Evolutionary conservation across 2,329 filamentous ascomycete genomes (phyloP).

Genomic region (Hymenoscyphus fraxineus): DNA sequence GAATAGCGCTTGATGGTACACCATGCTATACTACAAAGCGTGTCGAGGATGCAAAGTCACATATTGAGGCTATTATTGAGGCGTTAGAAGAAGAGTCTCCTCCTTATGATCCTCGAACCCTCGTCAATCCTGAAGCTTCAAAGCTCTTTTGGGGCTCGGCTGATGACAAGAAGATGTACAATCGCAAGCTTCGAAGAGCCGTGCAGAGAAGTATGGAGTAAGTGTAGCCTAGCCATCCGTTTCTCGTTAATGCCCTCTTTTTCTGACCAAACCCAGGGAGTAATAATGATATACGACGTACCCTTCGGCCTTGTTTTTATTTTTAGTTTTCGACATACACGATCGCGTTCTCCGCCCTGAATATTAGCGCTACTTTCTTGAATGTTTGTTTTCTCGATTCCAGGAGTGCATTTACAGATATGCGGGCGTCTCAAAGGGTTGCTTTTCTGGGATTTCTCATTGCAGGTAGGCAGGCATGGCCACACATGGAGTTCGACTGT

Average conservation of each 20-base stretch:
- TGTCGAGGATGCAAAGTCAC: conserved; percentile 72
- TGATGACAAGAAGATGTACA: conserved; percentile 81
- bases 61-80: conserved; percentile 78
- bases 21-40: conserved; percentile 75
- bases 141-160: conserved; percentile 80
- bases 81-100: conserved; percentile 84
- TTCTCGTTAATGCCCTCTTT: neutral
- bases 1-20: conserved; percentile 74
- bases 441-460: neutral
- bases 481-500: conserved; percentile 2
- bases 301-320: neutral
- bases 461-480: neutral
- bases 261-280: conserved; percentile 17
- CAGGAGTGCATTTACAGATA: conserved; percentile 7
- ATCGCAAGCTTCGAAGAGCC: conserved; percentile 72
- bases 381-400: neutral
- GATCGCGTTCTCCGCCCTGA: neutral
- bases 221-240: conserved; percentile 6
- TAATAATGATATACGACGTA: conserved; percentile 12
- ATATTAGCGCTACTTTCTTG: conserved; percentile 4
- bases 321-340: conserved; percentile 3
- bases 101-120: conserved; percentile 83
- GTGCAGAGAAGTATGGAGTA: conserved; percentile 67
- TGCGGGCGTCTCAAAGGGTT: neutral
- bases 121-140: conserved; percentile 81